Evolutionary conservation across 2,329 filamentous ascomycete genomes (phyloP), one percentile per base, ranked within the genome.

Genomic region (Ophiostoma sp.): DNA sequence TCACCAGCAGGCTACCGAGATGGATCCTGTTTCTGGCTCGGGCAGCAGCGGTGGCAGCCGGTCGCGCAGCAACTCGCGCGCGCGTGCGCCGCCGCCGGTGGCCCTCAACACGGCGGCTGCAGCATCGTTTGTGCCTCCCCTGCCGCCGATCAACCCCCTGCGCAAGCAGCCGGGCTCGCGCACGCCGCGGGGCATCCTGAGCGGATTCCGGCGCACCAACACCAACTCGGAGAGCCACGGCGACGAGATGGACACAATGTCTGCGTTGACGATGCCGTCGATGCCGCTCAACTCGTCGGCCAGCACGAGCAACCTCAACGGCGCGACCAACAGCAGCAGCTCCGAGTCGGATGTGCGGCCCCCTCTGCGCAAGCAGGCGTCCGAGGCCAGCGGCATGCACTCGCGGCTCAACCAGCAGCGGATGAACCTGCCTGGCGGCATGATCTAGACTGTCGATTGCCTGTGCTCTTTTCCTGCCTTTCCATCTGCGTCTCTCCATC

Each of bases 71-170:
- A 79, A 76, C n/a, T 78, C 79, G n/a, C 79, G 82, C 36, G 76
- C 78, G 77, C 44, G 44, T 48, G 44, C 44, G 2, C 44, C 44
- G 17, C 44, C 44, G 5, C 44, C 44, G 5, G 44, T 48, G 4
- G 44, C 44, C 17, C 44, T 48, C 17, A 48, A 79, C 4, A 78
- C 78, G 6, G 44, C 3, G 78, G 78, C 41, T 81, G 76, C 76
- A 6, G 33, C 5, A 74, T 48, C 76, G 23, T 71, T 75, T 35
- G 80, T 79, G 1, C 86, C 86, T 1, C 68, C 72, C 13, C 71
- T 88, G 48, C 86, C 86, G 2, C 85, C 86, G 1, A 85, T 88
- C 76, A 88, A 88, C 75, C 86, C 86, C 36, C 81, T 84, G 67
- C 82, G 86, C 11, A 80, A 79, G 66, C 77, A 79, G 67, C 78